Evolutionary conservation across 805 yeast species (phyloP), one percentile per base, ranked within the genome.

Genomic region (Candida nonsorbophila): DNA sequence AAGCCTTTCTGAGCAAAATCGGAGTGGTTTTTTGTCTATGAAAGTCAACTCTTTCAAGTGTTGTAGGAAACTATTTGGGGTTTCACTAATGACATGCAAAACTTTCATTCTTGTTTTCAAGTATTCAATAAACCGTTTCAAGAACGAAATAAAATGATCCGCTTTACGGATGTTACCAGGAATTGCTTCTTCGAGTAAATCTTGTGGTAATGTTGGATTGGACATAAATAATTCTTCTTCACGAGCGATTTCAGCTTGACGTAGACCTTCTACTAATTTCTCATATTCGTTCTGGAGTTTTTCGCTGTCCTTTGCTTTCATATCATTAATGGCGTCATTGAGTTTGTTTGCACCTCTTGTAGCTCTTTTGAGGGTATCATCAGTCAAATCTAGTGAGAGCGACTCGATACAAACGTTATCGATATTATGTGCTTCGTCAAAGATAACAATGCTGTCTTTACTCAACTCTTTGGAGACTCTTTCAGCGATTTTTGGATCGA

Each of bases 401-500:
- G 97, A 84, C 55, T 92, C 99, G 34, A 92, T 92, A 63, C 99
- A 92, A 33, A 92, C 99, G 67, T 92, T 92, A 68, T 92, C 98
- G 33, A 92, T 92, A 59, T 92, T 92, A 56, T 92, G 99, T 27
- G 98, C 98, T 62, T 92, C 99, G 61, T 92, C 99, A 51, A 92
- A 92, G 22, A 92, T 94, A 38, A 92, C 83, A 36, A 92, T 92
- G 31, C 94, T 74, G 49, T 92, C 97, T 42, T 87, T 85, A 12
- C 95, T 84, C 28, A 92, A 71, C 49, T 92, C 97, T 39, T 72
- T 76, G 4, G 97, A 87, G 13, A 92, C 99, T 37, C 98, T 68
- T 41, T 87, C 96, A 2, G 97, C 92, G 53, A 92, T 92, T 51
- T 92, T 92, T 13, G 99, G 99, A 53, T 92, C 99, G 42, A 92